Conservation (phyloP, 352 stramenopile species). For the Phytopythium montanum region DNA sequence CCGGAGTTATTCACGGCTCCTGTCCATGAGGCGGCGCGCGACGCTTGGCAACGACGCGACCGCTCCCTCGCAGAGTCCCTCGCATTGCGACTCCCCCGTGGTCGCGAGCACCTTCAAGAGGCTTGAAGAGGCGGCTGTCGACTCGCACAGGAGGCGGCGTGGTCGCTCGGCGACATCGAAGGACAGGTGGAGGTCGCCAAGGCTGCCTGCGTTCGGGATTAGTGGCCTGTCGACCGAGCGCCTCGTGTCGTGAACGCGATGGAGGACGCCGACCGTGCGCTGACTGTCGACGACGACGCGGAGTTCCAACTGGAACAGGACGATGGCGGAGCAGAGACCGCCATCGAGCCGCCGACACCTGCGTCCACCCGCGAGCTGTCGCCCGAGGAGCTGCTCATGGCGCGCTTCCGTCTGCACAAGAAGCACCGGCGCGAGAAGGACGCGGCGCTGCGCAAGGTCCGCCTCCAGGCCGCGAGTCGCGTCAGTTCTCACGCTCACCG, state of each 20-base stretch:
- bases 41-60: background rate
- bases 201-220: background rate
- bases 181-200: background rate
- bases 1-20: background rate
- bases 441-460: slow-evolving; percentile 51
- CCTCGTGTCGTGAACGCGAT: background rate
- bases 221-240: too few relatives aligned
- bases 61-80: background rate
- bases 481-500: slow-evolving; percentile 1
- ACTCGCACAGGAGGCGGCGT: background rate
- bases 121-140: background rate
- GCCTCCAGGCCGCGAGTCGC: slow-evolving; percentile 23
- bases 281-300: background rate
- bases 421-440: slow-evolving; percentile 69
- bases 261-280: background rate
- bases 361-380: slow-evolving; percentile 8
- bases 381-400: slow-evolving; percentile 57
- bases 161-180: background rate
- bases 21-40: background rate
- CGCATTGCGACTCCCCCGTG: background rate
- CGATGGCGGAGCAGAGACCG: background rate
- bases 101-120: background rate
- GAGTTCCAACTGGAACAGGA: background rate
- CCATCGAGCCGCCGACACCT: background rate
- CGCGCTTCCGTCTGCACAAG: slow-evolving; percentile 79